These are phyloP conservation scores for Talaromyces liani DNA, from an alignment of 495 filamentous ascomycete genomes.

Conservation along the genomic window DNA sequence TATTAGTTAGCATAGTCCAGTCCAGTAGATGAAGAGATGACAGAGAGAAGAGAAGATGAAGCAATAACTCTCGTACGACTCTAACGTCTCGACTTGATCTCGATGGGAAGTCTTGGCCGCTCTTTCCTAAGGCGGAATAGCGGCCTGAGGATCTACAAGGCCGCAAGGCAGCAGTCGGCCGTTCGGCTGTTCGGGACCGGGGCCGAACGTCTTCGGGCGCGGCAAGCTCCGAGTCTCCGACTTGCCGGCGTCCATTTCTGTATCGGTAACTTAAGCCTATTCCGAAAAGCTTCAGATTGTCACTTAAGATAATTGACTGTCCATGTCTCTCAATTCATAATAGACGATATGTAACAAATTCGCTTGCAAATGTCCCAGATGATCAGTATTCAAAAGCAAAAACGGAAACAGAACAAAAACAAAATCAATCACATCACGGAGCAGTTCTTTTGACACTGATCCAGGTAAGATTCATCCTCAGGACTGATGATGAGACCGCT, in stretches of 20 bases:
- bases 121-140: not conserved
- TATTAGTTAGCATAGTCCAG: not conserved
- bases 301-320: not conserved
- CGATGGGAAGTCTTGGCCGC: not conserved
- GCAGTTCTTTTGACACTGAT: constrained; percentile 50
- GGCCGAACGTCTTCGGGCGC: not conserved
- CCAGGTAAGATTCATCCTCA: constrained; percentile 58
- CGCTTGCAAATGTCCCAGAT: not conserved
- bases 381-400: not conserved
- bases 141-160: not conserved
- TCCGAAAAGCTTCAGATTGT: not conserved
- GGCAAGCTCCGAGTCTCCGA: not conserved
- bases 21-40: not conserved
- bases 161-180: not conserved
- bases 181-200: not conserved
- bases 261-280: not conserved
- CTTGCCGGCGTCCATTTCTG: not conserved
- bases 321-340: not conserved
- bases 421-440: constrained; percentile 35
- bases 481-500: constrained; percentile 25
- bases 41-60: not conserved
- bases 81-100: not conserved
- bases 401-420: not conserved
- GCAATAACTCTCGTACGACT: not conserved
- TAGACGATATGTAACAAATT: not conserved